Percentiles rank a stretch among this genome's conserved stretches.
These are phyloP conservation scores for Cocos nucifera DNA, from an alignment of 176 grass and related monocot genomes.

Conservation along the genomic window DNA sequence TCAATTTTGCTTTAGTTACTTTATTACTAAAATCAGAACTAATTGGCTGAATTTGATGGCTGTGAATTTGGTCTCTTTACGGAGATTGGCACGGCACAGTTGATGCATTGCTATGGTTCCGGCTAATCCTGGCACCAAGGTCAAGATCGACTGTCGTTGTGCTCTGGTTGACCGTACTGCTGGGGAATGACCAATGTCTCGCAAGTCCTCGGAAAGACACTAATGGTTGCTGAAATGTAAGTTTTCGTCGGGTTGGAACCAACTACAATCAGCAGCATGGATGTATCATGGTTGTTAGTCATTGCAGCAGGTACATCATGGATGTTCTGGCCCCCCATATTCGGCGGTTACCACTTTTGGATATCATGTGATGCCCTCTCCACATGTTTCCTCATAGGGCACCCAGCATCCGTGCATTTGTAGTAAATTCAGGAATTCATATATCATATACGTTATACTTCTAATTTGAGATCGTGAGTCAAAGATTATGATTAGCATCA, in stretches of 20 bases:
- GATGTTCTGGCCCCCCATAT: conserved; percentile 95
- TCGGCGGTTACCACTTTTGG: conserved; percentile 95
- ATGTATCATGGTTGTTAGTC: conserved; percentile 50
- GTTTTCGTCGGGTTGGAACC: conserved; percentile 29
- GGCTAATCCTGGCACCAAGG: conserved; percentile 82
- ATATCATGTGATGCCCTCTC: conserved; percentile 99
- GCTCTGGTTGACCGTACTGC: conserved; percentile 41
- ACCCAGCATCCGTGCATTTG: conserved; percentile 85
- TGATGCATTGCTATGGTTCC: conserved; percentile 45
- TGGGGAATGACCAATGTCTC: conserved; percentile 32
- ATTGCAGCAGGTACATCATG: conserved; percentile 91
- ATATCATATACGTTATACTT: no score
- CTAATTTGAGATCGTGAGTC: no score
- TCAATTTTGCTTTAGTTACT: conserved; percentile 32
- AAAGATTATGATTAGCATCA: no score
- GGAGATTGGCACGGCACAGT: conserved; percentile 30
- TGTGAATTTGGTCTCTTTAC: conserved; percentile 36
- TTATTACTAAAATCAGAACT: conserved; percentile 31
- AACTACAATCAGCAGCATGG: conserved; percentile 27
- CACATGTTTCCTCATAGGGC: conserved; percentile 88
- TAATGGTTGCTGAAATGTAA: conserved; percentile 29
- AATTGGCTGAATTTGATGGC: conserved; percentile 53
- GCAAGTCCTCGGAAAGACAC: conserved; percentile 58
- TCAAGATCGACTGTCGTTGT: conserved; percentile 74
- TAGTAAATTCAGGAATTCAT: no score